Evolutionary conservation across 2,329 filamentous ascomycete genomes (phyloP).

Genomic region (Bipolaris zeicola): DNA sequence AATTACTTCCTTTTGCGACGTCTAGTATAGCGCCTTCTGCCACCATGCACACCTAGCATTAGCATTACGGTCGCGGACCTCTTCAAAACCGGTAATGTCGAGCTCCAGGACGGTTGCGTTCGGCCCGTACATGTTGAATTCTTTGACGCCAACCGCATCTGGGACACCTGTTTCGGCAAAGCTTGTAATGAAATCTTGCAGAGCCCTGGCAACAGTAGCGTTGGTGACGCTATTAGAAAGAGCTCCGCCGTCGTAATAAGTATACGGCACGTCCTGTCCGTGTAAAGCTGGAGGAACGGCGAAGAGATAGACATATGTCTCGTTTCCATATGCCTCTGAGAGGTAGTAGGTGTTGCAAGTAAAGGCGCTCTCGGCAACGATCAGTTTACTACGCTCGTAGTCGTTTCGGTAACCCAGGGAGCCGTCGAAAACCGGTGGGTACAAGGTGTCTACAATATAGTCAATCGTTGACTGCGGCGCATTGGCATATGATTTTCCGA

Average conservation of each 20-base stretch:
- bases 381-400: constrained; percentile 50
- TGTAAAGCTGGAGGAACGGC: constrained; percentile 60
- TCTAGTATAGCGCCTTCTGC: constrained; percentile 56
- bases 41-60: constrained; percentile 60
- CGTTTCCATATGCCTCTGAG: constrained; percentile 53
- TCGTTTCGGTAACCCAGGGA: constrained; percentile 54
- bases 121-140: constrained; percentile 56
- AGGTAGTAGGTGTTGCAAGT: constrained; percentile 61
- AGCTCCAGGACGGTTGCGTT: constrained; percentile 54
- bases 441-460: constrained; percentile 54
- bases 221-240: constrained; percentile 29
- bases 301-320: constrained; percentile 60
- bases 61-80: constrained; percentile 53
- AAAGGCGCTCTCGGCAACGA: constrained; percentile 54
- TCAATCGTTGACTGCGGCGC: constrained; percentile 42
- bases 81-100: constrained; percentile 49
- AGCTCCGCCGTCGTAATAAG: constrained; percentile 55
- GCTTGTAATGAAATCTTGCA: constrained; percentile 55
- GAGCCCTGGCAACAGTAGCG: constrained; percentile 48
- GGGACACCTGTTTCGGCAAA: constrained; percentile 51
- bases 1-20: constrained; percentile 1
- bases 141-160: constrained; percentile 47
- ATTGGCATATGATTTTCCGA: constrained; percentile 37
- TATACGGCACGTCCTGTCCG: constrained; percentile 59
- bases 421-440: constrained; percentile 57